These are phyloP conservation scores for Magnolia changhungtana DNA, from an alignment of 164 flowering plant genomes.

Conservation along the genomic window DNA sequence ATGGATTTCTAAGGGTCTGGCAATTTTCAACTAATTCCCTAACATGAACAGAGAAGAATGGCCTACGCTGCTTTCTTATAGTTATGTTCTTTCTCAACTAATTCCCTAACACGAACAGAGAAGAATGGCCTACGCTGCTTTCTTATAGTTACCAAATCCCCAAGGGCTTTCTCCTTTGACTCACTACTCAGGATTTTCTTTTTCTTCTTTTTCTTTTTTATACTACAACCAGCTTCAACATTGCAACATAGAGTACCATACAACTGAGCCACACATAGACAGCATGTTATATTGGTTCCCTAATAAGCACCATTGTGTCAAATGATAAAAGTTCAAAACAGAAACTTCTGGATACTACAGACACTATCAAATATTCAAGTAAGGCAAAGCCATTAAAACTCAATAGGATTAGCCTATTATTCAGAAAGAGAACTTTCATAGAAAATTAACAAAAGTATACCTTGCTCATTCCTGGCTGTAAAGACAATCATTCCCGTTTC, in stretches of 20 bases:
- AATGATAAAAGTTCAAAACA: neutral
- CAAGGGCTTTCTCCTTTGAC: neutral
- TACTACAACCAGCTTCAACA: neutral
- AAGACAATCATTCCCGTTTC: conserved; percentile 56
- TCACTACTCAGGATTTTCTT: neutral
- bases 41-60: no score
- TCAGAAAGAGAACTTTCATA: no score
- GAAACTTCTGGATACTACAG: neutral
- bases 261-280: no score
- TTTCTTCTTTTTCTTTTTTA: neutral
- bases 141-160: neutral
- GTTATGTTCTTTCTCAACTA: no score
- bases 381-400: neutral
- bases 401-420: neutral
- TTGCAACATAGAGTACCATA: neutral
- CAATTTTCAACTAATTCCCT: no score
- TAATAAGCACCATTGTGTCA: no score
- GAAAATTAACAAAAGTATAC: conserved; percentile 16
- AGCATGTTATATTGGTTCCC: no score
- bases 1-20: no score
- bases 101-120: no score
- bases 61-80: no score
- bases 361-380: neutral
- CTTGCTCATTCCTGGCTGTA: conserved; percentile 68
- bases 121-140: no score